Base-by-base conservation (phyloP, 805 yeast genomes). In the Saccharomycopsis javanensis region DNA sequence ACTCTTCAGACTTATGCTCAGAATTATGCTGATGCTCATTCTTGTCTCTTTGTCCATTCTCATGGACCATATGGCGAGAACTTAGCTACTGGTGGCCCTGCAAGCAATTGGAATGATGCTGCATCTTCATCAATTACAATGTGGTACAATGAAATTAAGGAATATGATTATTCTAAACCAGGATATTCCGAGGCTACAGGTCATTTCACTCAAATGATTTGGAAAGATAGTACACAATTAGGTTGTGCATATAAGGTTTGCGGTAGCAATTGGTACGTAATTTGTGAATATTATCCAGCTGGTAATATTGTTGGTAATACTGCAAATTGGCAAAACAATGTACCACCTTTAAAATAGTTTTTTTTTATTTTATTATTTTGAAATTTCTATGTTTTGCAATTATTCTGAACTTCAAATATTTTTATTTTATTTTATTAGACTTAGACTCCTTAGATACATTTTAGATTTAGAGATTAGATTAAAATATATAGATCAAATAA, bases 141-240 rank as follows among this genome's bases (percentile, higher is more conserved):
- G 2, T 87, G 94, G 94, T 87, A 86, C 71, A 73, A 77, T 61
- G 95, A 87, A 68, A 76, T 81, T 55, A 57, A 64, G 51, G 55
- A 67, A 6, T 85, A 83, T 71, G 70, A 78, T 66, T 81, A 76
- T 70, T 66, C 75, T 27, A 72, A 71, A 62, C 81, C 83, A 33
- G 72, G 70, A 1, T 78, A 72, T 69, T 64, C 74, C 48, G 71
- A 66, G 30, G 65, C 70, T 11, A 81, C 90, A 48, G 92, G 92
- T 51, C 96, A 88, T 70, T 88, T 86, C 71, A 86, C 95, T 18
- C 92, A 86, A 68, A 71, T 87, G 50, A 80, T 88, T 30, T 87
- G 96, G 96, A 77, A 75, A 61, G 67, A 72, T 28, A 72, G 88
- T 31, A 75, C 82, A 8, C 69, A 74, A 62, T 57, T 87, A 18